Evolutionary conservation across 2,329 filamentous ascomycete species (phyloP), one percentile per base, ranked within the genome.

Genomic region (Fonsecaea multimorphosa): DNA sequence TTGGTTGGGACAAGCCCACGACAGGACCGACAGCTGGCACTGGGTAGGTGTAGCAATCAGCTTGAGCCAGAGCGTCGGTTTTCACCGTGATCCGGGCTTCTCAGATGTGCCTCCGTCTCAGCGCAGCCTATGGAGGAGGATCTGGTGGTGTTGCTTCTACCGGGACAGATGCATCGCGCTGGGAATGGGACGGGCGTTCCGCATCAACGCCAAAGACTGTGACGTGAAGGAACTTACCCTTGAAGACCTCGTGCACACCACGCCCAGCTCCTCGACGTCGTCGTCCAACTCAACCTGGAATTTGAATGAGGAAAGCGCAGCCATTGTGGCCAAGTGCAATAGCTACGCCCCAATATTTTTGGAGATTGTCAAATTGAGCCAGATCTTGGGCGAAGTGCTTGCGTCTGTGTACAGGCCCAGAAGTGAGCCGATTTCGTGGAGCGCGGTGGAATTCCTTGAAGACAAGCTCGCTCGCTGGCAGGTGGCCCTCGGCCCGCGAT

Each of bases 41-140:
- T 82, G 80, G 80, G 78, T 76, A 1, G 79, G 80, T 19, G 74
- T 79, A n/a, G 79, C 80, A 11, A 78, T 82, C 59, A 76, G 74
- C 31, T 73, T 82, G 3, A 78, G 77, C 14, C 80, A 83, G 34
- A 79, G 78, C 4, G 73, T 81, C 1, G 81, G 81, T 0, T 72
- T 83, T 0, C 79, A 83, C 67, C 77, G 77, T 55, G 69, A 66
- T 36, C 73, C 73, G 0, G 58, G 55, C n/a, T 51, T 40, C 16
- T 63, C 57, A n/a, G 46, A 58, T 5, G 12, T 71, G 76, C 29
- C 69, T 63, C 2, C 64, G 63, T 19, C 69, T 65, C 22, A 73
- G 73, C 61, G 70, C 70, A 51, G 60, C 58, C 62, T 79, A 11
- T 79, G 77, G 76, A 73, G 77, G 29, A 75, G 77, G 9, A 73